Percentiles rank a stretch among this genome's conserved stretches.
phyloP scores from a whole-genome alignment of 2,329 filamentous ascomycete genomes.

The Sphaerulina populicola region DNA sequence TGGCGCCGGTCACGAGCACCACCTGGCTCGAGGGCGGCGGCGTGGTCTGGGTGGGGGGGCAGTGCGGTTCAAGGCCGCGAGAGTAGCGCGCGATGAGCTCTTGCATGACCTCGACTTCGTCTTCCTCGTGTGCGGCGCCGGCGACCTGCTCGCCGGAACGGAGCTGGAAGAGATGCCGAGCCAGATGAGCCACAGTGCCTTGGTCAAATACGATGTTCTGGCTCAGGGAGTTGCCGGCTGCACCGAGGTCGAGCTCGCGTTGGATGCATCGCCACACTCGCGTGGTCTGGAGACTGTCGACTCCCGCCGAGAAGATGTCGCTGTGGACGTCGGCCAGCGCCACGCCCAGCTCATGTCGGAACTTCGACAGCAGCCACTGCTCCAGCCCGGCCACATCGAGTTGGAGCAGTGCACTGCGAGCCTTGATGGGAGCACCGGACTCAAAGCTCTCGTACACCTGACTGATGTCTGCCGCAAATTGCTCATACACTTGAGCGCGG shows the following conservation, averaged over 20 bases:
- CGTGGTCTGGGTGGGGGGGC: constrained; percentile 17
- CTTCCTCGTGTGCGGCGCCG: constrained; percentile 28
- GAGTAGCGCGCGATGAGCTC: constrained; percentile 42
- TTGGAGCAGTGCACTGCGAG: constrained; percentile 14
- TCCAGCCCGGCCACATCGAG: constrained; percentile 31
- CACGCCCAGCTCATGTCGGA: constrained; percentile 30
- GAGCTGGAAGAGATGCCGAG: constrained; percentile 40
- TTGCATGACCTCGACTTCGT: constrained; percentile 40
- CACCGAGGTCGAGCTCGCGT: constrained; percentile 15
- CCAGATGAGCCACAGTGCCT: constrained; percentile 43
- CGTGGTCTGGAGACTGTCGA: constrained; percentile 32
- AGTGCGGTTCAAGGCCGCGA: constrained; percentile 28
- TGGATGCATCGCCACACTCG: constrained; percentile 25
- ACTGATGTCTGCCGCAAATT: constrained; percentile 45
- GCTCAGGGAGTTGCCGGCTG: constrained; percentile 22
- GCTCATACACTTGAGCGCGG: constrained; percentile 43
- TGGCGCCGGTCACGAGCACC: constrained; percentile 50
- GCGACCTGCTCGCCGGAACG: constrained; percentile 33
- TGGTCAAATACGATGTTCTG: constrained; percentile 55
- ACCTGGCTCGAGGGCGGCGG: constrained; percentile 2
- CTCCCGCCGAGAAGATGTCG: constrained; percentile 32
- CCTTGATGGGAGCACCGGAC: constrained; percentile 8
- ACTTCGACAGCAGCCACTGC: constrained; percentile 24
- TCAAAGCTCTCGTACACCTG: constrained; percentile 34
- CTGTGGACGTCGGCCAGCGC: constrained; percentile 22